Base-by-base conservation (phyloP, 495 filamentous ascomycete species). In the Podospora fimiseda region DNA sequence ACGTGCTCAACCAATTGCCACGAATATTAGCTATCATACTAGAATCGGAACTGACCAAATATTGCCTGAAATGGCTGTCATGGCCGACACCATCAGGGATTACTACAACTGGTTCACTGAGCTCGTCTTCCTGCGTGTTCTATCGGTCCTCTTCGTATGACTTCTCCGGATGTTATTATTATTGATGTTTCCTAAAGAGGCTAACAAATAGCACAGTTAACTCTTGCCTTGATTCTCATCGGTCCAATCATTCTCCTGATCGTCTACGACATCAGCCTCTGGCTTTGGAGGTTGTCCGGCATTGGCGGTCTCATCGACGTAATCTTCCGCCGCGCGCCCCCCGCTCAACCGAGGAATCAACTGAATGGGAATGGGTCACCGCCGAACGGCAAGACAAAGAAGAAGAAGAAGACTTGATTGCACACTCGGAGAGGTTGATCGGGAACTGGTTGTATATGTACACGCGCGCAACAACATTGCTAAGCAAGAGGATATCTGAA, bases 241-340 rank as follows among this genome's bases (percentile, higher is more conserved):
- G 18, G 60, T 1, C 68, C 66, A 0, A 30, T 74, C 14, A 51
- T 69, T 37, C 1, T 64, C 4, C 33, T 74, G 14, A 50, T 73
- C 48, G n/a, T 73, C 24, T 73, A 72, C 52, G 74, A 76, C 53
- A 56, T 76, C 39, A 53, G 53, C n/a, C 62, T 76, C 21, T 76
- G 72, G 72, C 43, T 74, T 14, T 75, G 66, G 63, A 65, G 72
- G 52, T 51, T 73, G 13, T 59, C 49, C 23, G 48, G 49, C 9
- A 60, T 51, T 40, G 58, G 45, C 45, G 58, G 19, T 50, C 22
- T 30, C 14, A 47, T 22, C n/a, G 9, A 23, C 37, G 9, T 20
- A 7, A n/a, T 14, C n/a, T 21, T 9, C 2, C n/a, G 15, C 13
- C 19, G n/a, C n/a, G n/a, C 24, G 8, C 8, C 16, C 11, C 19